Evolutionary conservation across 768 basidiomycete genomes (phyloP).

Genomic region (Leucocoprinus birnbaumii): DNA sequence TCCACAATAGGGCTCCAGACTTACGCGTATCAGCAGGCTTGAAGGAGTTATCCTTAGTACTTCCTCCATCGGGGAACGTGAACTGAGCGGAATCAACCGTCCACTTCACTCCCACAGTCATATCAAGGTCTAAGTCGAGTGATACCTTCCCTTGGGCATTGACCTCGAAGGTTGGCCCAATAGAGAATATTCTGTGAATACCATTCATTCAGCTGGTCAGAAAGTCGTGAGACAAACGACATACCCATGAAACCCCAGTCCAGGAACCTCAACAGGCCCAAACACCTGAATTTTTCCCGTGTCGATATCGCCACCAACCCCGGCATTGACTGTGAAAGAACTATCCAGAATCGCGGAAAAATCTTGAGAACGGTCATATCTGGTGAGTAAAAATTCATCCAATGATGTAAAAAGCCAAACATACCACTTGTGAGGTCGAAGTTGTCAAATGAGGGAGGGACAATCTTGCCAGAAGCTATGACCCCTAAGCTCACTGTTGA

Average conservation of each 20-base stretch:
- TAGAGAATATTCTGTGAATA: constrained; percentile 39
- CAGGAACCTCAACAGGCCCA: constrained; percentile 41
- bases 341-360: constrained; percentile 38
- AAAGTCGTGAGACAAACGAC: no score
- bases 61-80: constrained; percentile 38
- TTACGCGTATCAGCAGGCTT: constrained; percentile 38
- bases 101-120: constrained; percentile 42
- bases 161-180: constrained; percentile 47
- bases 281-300: constrained; percentile 39
- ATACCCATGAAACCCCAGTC: constrained; percentile 48
- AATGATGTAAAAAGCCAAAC: no score
- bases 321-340: constrained; percentile 32
- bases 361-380: constrained; percentile 19
- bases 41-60: constrained; percentile 26
- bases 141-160: constrained; percentile 31
- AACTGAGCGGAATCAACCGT: constrained; percentile 36
- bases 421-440: constrained; percentile 33
- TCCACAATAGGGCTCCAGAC: no score
- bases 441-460: constrained; percentile 37
- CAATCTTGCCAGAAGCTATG: constrained; percentile 38
- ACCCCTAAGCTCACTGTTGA: constrained; percentile 36
- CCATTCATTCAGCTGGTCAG: no score
- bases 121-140: constrained; percentile 35
- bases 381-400: constrained; percentile 4
- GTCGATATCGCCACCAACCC: constrained; percentile 37